phyloP scores from a whole-genome alignment of 192 early-diverging fungal genomes.

The Backusella circina region DNA sequence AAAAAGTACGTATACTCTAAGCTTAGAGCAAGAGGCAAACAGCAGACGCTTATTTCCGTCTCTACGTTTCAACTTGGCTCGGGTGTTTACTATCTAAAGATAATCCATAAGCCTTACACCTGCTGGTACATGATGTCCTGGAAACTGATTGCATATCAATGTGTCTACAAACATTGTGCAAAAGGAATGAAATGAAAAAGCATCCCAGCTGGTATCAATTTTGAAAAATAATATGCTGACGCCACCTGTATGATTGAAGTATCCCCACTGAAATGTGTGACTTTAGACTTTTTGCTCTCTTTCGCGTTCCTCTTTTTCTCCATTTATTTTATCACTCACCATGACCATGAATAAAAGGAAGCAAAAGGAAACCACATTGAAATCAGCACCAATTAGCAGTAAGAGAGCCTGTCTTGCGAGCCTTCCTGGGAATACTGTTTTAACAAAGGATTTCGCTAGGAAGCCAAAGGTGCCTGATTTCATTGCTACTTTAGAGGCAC shows the following conservation, averaged over 20 bases:
- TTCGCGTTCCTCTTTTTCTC: neutral
- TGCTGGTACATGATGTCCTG: conserved; percentile 2
- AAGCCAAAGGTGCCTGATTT: neutral
- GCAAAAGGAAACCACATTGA: neutral
- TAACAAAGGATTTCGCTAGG: neutral
- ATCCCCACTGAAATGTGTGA: no score
- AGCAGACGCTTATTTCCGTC: neutral
- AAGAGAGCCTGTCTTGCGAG: neutral
- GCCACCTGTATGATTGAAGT: no score
- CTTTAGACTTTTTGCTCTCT: neutral
- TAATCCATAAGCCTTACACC: neutral
- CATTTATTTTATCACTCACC: neutral
- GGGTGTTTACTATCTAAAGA: neutral
- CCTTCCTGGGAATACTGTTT: neutral
- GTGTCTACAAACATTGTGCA: neutral
- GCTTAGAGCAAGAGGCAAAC: conserved; percentile 4
- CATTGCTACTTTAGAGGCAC: neutral
- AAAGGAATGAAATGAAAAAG: neutral
- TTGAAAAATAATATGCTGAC: no score
- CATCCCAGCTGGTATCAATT: no score
- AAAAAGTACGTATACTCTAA: neutral
- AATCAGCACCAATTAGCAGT: neutral
- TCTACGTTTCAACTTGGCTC: neutral
- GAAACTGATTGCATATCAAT: neutral
- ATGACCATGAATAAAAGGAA: neutral